Base-by-base conservation (phyloP, 2,329 filamentous ascomycete species). In the Lithohypha guttulata region DNA sequence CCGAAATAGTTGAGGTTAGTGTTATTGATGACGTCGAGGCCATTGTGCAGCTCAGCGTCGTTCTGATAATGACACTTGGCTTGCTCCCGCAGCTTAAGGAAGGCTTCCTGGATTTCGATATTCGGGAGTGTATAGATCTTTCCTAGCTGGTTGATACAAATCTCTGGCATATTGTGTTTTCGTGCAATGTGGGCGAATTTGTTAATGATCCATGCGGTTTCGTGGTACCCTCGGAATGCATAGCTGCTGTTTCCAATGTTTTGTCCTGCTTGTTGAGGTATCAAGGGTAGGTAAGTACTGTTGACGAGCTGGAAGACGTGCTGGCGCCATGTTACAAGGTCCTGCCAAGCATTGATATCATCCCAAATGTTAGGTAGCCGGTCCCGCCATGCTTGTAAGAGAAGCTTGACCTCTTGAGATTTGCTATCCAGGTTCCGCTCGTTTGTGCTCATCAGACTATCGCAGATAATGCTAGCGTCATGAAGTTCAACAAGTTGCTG, bases 201-300 rank as follows among this genome's bases (percentile, higher is more conserved):
- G 60, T 99, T 99, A 62, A 99, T 98, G 51, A 98, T 99, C 91
- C 91, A 99, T 2, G 91, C 91, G 9, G 91, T 98, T 64, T 99
- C 91, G 54, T 99, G 91, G 57, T 94, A 98, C 18, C 91, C 91
- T 30, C 91, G 78, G 58, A 98, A 99, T 0, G 91, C 91, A 59
- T 91, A 96, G 0, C 87, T 95, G 33, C 89, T 89, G 42, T 85
- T 86, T 40, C 83, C 84, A 1, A 86, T 77, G 51, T 85, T 91
- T 57, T 82, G 80, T 6, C 50, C 50, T 17, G 81, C 79, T 53
- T 84, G 80, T 13, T 75, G 79, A 2, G 86, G 87, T 26, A 96
- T 67, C 31, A 98, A 72, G 39, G 78, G 75, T 8, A 99, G 73
- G 55, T 98, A 99, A 0, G 86, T 94, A 34, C 76, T 77, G 58